Conservation (phyloP, 768 basidiomycete genomes). For the Dioszegia aurantiaca region DNA sequence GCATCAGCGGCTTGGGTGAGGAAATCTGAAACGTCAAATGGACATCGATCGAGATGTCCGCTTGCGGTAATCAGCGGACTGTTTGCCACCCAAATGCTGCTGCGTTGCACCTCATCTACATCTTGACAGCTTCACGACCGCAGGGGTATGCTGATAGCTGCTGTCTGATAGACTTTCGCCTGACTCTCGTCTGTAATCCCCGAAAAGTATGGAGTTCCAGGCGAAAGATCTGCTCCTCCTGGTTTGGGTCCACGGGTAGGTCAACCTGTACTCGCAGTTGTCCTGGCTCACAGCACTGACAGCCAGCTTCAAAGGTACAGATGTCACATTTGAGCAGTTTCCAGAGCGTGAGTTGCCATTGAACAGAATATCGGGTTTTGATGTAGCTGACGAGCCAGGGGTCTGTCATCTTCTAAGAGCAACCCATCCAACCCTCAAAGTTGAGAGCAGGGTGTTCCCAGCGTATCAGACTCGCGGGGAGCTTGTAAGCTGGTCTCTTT, state of each 20-base stretch:
- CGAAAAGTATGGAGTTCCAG: slow-evolving; percentile 9
- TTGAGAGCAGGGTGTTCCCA: slow-evolving; percentile 80
- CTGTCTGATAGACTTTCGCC: too few relatives aligned
- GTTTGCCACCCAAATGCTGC: too few relatives aligned
- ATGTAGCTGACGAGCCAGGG: slow-evolving; percentile 22
- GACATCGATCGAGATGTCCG: too few relatives aligned
- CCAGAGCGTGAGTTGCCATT: slow-evolving; percentile 64
- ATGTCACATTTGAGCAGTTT: slow-evolving; percentile 58
- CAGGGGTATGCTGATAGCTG: too few relatives aligned
- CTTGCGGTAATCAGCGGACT: too few relatives aligned
- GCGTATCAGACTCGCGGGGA: slow-evolving; percentile 94
- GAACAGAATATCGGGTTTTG: too few relatives aligned
- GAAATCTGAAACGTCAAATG: too few relatives aligned
- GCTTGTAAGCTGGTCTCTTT: slow-evolving; percentile 63
- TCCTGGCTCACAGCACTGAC: neutral
- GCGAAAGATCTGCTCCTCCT: slow-evolving; percentile 47
- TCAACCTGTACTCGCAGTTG: neutral
- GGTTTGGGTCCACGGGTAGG: slow-evolving; percentile 52
- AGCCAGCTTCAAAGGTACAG: slow-evolving; percentile 52
- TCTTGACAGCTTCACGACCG: too few relatives aligned
- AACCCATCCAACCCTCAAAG: slow-evolving; percentile 59
- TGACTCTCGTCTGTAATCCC: too few relatives aligned
- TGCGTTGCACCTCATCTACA: too few relatives aligned
- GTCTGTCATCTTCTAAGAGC: slow-evolving; percentile 72
- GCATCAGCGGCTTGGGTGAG: too few relatives aligned